These are phyloP conservation scores for Aspergillus cristatus DNA, from an alignment of 495 filamentous ascomycete genomes.

Conservation along the genomic window DNA sequence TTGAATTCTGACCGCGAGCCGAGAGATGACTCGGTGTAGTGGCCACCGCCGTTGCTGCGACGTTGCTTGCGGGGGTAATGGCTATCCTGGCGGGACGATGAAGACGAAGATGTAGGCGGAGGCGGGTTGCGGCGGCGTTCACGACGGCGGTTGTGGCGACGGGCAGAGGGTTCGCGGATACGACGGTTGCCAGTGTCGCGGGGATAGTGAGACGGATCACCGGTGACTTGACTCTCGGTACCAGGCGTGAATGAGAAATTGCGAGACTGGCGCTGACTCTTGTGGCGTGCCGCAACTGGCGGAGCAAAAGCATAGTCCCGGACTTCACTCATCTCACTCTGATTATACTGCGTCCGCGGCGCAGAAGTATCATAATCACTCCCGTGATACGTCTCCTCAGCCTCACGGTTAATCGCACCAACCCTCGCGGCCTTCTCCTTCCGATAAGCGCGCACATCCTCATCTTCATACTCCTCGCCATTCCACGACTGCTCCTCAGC, in stretches of 20 bases:
- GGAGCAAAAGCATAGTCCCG: conserved; percentile 33
- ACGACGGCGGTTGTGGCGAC: conserved; percentile 28
- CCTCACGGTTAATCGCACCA: conserved; percentile 71
- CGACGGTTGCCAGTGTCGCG: too few species aligned
- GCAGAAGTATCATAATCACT: conserved; percentile 45
- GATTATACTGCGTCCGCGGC: conserved; percentile 38
- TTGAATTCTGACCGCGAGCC: conserved; percentile 29
- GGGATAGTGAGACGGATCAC: too few species aligned
- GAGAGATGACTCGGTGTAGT: conserved; percentile 48
- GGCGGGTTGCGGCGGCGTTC: conserved; percentile 20
- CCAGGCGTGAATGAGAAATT: conserved; percentile 42
- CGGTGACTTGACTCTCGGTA: conserved; percentile 42
- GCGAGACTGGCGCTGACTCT: conserved; percentile 19
- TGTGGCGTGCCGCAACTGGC: too few species aligned
- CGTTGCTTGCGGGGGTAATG: too few species aligned
- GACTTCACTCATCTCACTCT: conserved; percentile 43
- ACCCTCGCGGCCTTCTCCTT: conserved; percentile 76
- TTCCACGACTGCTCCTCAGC: conserved; percentile 17
- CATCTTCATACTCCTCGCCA: conserved; percentile 44
- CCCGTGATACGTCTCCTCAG: conserved; percentile 66
- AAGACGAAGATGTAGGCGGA: conserved; percentile 20
- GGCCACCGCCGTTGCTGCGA: too few species aligned
- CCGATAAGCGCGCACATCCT: conserved; percentile 71
- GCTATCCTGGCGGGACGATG: conserved; percentile 31
- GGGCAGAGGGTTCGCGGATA: conserved; percentile 24